Conservation (phyloP, 2,329 filamentous ascomycete genomes). For the Colletotrichum filicis region DNA sequence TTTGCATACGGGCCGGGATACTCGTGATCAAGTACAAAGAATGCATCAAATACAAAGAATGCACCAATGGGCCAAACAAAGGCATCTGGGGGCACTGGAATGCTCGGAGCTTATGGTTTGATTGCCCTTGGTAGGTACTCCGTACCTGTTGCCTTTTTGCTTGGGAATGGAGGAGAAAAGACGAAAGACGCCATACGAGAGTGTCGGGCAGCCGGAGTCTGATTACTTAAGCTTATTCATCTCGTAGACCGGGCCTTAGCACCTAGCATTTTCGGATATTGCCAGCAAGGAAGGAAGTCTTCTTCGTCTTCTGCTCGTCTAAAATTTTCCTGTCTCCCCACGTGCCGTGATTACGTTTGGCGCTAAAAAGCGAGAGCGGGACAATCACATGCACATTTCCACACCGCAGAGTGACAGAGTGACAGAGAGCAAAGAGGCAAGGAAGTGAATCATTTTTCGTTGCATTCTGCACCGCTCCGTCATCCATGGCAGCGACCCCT, state of each 20-base stretch:
- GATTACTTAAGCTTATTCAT: slow-evolving; percentile 31
- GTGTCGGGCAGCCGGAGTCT: neutral
- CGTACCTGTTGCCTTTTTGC: no score
- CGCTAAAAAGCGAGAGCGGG: slow-evolving; percentile 7
- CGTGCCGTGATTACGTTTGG: slow-evolving; percentile 27
- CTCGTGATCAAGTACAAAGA: neutral
- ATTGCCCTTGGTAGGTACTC: no score
- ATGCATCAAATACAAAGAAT: neutral
- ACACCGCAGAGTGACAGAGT: no score
- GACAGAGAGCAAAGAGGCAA: neutral
- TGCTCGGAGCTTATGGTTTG: neutral
- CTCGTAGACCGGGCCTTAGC: neutral
- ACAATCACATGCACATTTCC: slow-evolving; percentile 16
- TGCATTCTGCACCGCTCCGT: neutral
- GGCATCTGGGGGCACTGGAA: neutral
- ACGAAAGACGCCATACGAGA: neutral
- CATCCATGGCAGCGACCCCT: neutral
- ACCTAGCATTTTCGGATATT: slow-evolving; percentile 17
- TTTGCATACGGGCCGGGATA: neutral
- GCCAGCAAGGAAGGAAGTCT: neutral
- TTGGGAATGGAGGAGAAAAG: no score
- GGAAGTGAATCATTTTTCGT: neutral
- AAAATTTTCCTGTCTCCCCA: slow-evolving; percentile 7
- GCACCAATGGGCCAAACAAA: neutral
- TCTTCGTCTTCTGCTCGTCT: neutral